These are phyloP conservation scores for Candida endomychidarum DNA, from an alignment of 805 yeast genomes.

Conservation along the genomic window DNA sequence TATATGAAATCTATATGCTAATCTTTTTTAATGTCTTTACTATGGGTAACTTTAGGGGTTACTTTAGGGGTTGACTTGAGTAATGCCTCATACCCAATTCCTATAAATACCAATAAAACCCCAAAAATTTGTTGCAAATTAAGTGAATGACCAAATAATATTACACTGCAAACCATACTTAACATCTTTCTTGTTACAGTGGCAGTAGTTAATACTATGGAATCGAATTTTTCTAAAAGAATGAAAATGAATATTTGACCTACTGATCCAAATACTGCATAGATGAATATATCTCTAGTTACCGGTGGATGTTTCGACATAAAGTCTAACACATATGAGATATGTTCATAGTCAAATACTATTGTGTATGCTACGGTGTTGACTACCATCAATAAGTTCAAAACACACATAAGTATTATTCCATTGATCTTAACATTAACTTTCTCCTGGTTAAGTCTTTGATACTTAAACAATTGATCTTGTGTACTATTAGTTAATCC, in stretches of 20 bases:
- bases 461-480: constrained; percentile 69
- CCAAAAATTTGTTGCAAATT: constrained; percentile 73
- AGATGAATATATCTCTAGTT: constrained; percentile 57
- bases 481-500: constrained; percentile 94
- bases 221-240: constrained; percentile 81
- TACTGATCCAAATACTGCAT: constrained; percentile 77
- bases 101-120: constrained; percentile 74
- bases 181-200: constrained; percentile 96
- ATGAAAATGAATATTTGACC: constrained; percentile 94
- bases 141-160: constrained; percentile 80
- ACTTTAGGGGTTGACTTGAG: too few species aligned
- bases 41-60: too few species aligned
- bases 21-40: neutral
- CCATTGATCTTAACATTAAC: constrained; percentile 46
- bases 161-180: constrained; percentile 87
- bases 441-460: constrained; percentile 14
- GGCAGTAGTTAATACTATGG: constrained; percentile 82
- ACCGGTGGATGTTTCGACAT: constrained; percentile 52
- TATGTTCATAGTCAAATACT: constrained; percentile 46
- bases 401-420: constrained; percentile 80
- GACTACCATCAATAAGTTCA: constrained; percentile 45
- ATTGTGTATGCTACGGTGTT: constrained; percentile 52
- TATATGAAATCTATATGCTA: neutral
- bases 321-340: constrained; percentile 49
- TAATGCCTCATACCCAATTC: constrained; percentile 77